Evolutionary conservation across 306 rosid genomes (phyloP).

Genomic region (Cucurbita pepo): DNA sequence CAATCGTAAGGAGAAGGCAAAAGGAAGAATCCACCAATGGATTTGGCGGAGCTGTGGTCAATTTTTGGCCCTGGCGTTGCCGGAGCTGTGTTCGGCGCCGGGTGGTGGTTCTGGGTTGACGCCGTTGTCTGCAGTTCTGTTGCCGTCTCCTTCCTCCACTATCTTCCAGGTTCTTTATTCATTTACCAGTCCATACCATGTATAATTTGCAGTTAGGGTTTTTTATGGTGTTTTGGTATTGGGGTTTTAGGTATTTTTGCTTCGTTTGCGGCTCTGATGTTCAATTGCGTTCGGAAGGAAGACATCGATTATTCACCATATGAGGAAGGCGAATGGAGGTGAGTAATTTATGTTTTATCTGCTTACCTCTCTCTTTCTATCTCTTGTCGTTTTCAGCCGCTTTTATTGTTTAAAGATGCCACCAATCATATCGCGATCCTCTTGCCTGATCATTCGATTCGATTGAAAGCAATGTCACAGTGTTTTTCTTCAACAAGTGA

Average conservation of each 20-base stretch:
- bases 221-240: conserved; percentile 1
- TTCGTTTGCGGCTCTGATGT: conserved; percentile 88
- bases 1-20: background rate
- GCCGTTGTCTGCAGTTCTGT: conserved; percentile 91
- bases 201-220: conserved; percentile 21
- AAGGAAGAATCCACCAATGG: conserved; percentile 25
- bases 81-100: conserved; percentile 83
- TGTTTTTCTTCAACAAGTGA: background rate
- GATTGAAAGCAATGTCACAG: background rate
- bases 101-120: conserved; percentile 99
- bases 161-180: conserved; percentile 56
- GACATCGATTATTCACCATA: conserved; percentile 95
- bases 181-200: background rate
- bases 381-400: background rate
- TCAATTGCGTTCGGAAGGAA: conserved; percentile 92
- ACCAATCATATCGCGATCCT: too few relatives aligned
- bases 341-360: background rate
- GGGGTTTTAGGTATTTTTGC: conserved; percentile 65
- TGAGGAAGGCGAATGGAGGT: conserved; percentile 99
- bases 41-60: conserved; percentile 74
- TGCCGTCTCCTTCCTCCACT: conserved; percentile 69
- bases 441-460: background rate
- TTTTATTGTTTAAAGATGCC: background rate
- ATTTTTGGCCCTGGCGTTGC: conserved; percentile 94
- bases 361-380: background rate